Conservation (phyloP, 305 asterid species). For the Rubia balearica region DNA sequence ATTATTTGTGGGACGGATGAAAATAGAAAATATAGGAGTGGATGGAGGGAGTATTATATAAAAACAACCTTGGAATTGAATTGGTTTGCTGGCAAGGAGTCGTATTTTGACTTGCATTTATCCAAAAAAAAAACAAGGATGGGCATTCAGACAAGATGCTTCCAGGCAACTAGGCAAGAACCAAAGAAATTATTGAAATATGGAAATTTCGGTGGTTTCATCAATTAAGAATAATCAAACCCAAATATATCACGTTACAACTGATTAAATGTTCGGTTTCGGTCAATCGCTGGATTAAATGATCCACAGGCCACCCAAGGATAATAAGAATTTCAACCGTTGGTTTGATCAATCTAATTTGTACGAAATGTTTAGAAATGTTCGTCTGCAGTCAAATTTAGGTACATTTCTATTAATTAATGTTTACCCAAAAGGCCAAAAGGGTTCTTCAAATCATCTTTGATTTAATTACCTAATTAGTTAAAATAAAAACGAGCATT, state of each 20-base stretch:
- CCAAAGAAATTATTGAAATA: background rate
- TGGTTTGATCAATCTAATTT: background rate
- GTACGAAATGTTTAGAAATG: background rate
- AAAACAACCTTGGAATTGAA: too few relatives aligned
- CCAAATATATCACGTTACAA: background rate
- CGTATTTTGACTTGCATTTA: too few relatives aligned
- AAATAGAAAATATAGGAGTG: too few relatives aligned
- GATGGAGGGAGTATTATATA: too few relatives aligned
- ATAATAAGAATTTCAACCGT: background rate
- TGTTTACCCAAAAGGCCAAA: too few relatives aligned
- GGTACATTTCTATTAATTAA: background rate
- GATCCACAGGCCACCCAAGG: background rate
- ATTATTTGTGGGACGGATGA: too few relatives aligned
- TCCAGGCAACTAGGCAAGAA: background rate
- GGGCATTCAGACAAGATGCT: background rate
- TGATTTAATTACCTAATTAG: too few relatives aligned
- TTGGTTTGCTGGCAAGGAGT: too few relatives aligned
- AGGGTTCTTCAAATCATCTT: too few relatives aligned
- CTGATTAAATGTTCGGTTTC: background rate
- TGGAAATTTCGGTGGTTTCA: background rate
- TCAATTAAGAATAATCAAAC: background rate
- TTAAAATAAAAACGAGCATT: too few relatives aligned
- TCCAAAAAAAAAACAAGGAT: too few relatives aligned
- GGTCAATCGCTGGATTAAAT: background rate
- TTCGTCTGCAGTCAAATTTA: background rate